A percentile compares a stretch with the other conserved stretches of the same genome.
phyloP scores from a whole-genome alignment of 208 protist genomes.

The Leishmania amazonensis region DNA sequence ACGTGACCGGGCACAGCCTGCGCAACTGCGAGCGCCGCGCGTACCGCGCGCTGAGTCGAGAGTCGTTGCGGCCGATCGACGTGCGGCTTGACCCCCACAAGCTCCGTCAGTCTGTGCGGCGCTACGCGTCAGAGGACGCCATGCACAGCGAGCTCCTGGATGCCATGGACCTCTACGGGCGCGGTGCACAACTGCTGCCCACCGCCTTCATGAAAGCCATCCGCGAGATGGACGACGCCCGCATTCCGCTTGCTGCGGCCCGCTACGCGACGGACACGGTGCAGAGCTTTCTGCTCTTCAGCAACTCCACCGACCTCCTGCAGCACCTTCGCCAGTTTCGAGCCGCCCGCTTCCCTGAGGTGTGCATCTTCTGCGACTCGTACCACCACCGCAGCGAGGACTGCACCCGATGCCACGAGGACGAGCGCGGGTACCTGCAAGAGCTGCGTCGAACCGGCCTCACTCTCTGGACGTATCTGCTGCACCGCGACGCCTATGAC shows the following conservation, averaged over 20 bases:
- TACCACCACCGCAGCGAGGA: constrained; percentile 72
- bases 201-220: constrained; percentile 62
- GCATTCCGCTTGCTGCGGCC: constrained; percentile 75
- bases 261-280: constrained; percentile 88
- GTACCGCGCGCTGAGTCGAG: constrained; percentile 41
- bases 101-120: constrained; percentile 39
- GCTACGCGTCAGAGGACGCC: constrained; percentile 37
- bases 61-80: constrained; percentile 54
- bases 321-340: constrained; percentile 67
- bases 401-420: constrained; percentile 48
- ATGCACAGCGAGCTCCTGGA: constrained; percentile 47
- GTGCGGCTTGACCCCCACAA: constrained; percentile 59
- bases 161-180: constrained; percentile 51
- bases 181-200: constrained; percentile 43
- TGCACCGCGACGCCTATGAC: constrained; percentile 61
- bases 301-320: constrained; percentile 74
- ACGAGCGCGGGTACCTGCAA: constrained; percentile 68
- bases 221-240: constrained; percentile 68
- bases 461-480: constrained; percentile 76
- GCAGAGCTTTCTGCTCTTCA: constrained; percentile 76
- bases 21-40: constrained; percentile 57
- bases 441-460: constrained; percentile 70
- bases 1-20: constrained; percentile 61
- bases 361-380: constrained; percentile 86
- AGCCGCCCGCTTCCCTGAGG: constrained; percentile 73